Evolutionary conservation across 2,329 filamentous ascomycete genomes (phyloP).

Genomic region (Rasamsonia emersonii): DNA sequence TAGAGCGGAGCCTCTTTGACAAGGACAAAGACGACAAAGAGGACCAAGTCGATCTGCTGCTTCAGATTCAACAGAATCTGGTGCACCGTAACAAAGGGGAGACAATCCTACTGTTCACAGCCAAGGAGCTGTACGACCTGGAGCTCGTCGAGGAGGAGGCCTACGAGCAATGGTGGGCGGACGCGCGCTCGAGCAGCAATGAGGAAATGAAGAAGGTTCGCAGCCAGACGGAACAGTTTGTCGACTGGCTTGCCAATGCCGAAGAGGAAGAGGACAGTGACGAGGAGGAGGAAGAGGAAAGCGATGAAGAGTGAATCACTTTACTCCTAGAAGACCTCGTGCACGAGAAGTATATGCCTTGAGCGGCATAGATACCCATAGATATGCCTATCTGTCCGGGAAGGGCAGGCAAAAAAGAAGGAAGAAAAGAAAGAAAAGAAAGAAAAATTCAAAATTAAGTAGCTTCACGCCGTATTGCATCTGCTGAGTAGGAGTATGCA

Average conservation of each 20-base stretch:
- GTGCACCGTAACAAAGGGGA: slow-evolving; percentile 56
- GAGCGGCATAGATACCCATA: too few species aligned
- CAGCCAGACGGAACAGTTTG: slow-evolving; percentile 65
- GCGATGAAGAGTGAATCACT: slow-evolving; percentile 12
- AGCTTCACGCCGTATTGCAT: too few species aligned
- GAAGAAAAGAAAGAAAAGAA: too few species aligned
- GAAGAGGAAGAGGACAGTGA: slow-evolving; percentile 61
- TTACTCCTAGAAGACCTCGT: too few species aligned
- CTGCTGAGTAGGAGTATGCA: too few species aligned
- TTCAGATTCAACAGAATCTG: slow-evolving; percentile 74
- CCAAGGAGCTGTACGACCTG: slow-evolving; percentile 75
- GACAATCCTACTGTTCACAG: slow-evolving; percentile 62
- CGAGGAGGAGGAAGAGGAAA: slow-evolving; percentile 50
- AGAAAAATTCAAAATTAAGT: too few species aligned
- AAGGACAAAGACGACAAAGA: slow-evolving; percentile 42
- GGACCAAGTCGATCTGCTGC: slow-evolving; percentile 78
- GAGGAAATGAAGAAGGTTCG: slow-evolving; percentile 63
- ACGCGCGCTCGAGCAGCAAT: slow-evolving; percentile 58
- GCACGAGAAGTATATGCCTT: too few species aligned
- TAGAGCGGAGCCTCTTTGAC: slow-evolving; percentile 53
- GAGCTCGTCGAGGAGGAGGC: slow-evolving; percentile 87
- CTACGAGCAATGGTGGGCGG: slow-evolving; percentile 80
- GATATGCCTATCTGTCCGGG: too few species aligned
- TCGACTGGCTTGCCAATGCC: slow-evolving; percentile 76
- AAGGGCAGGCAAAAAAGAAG: too few species aligned